phyloP scores from a whole-genome alignment of 164 flowering plant species.

The Nymphaea colorata region DNA sequence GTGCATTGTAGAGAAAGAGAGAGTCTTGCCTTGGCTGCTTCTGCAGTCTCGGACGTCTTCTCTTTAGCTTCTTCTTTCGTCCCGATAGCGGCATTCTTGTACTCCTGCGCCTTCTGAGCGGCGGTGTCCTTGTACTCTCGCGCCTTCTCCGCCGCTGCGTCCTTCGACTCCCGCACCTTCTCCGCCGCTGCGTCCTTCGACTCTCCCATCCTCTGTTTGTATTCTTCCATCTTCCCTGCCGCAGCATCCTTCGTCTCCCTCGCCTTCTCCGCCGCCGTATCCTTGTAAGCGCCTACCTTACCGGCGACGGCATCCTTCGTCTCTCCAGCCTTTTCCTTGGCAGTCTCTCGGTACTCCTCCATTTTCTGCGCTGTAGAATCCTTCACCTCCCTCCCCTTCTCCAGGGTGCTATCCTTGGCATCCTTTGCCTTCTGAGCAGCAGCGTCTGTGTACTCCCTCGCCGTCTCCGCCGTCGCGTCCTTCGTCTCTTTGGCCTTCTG shows the following conservation, averaged over 20 bases:
- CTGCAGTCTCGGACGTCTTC: conserved; percentile 22
- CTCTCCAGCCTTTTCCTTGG: no score
- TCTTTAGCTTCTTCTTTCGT: conserved; percentile 59
- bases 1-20: no score
- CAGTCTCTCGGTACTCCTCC: no score
- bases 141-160: conserved; percentile 17
- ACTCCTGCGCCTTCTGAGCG: conserved; percentile 43
- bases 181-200: conserved; percentile 18
- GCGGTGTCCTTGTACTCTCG: conserved; percentile 46
- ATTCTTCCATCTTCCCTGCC: conserved; percentile 21
- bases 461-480: conserved; percentile 8
- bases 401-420: no score
- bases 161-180: no score
- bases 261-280: conserved; percentile 9
- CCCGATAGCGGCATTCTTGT: conserved; percentile 45
- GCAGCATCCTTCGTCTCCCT: conserved; percentile 15
- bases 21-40: conserved; percentile 22
- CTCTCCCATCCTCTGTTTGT: conserved; percentile 23
- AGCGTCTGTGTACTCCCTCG: no score
- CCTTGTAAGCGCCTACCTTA: conserved; percentile 8
- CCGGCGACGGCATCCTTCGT: no score
- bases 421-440: no score
- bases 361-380: no score
- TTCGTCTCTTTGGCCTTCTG: conserved; percentile 16
- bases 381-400: no score